Percentiles rank a stretch among this genome's conserved stretches.
These are phyloP conservation scores for Leishmania tarentolae DNA, from an alignment of 208 protist genomes.

Conservation along the genomic window DNA sequence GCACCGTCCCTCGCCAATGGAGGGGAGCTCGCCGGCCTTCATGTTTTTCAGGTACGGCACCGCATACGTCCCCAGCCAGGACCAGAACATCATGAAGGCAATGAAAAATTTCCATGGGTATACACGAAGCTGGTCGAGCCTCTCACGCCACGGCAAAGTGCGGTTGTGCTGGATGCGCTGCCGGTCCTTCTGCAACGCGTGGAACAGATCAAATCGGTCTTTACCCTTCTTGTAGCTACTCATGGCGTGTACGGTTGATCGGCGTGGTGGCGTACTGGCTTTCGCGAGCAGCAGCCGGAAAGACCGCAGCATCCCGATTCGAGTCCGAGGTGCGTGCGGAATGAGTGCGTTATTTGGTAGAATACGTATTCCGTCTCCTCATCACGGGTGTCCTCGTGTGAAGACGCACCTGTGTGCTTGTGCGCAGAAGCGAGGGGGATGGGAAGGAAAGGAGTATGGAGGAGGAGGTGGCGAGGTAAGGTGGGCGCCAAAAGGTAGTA, in stretches of 20 bases:
- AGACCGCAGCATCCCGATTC: constrained; percentile 18
- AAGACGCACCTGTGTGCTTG: not conserved
- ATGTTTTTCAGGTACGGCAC: constrained; percentile 69
- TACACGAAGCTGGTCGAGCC: constrained; percentile 40
- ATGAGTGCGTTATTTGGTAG: not conserved
- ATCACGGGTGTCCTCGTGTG: not conserved
- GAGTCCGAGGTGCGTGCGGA: not conserved
- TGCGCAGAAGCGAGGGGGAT: not conserved
- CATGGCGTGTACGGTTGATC: constrained; percentile 46
- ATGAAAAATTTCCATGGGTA: constrained; percentile 82
- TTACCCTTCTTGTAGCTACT: constrained; percentile 47
- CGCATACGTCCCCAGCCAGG: constrained; percentile 63
- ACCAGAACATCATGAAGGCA: constrained; percentile 77
- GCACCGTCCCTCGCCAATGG: constrained; percentile 25
- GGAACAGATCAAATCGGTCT: constrained; percentile 51
- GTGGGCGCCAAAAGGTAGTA: not conserved
- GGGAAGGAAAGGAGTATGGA: not conserved
- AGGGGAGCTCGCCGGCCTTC: constrained; percentile 39
- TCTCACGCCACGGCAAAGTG: constrained; percentile 47
- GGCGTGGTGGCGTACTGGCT: constrained; percentile 19
- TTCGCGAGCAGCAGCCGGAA: not conserved
- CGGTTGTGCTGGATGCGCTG: constrained; percentile 43
- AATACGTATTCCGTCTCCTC: not conserved
- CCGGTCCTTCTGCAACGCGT: constrained; percentile 51
- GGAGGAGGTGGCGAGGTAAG: not conserved